Percentiles rank a stretch among this genome's conserved stretches.
Evolutionary conservation across 352 stramenopile species (phyloP).

Genomic region (Globisporangium takayamanum): DNA sequence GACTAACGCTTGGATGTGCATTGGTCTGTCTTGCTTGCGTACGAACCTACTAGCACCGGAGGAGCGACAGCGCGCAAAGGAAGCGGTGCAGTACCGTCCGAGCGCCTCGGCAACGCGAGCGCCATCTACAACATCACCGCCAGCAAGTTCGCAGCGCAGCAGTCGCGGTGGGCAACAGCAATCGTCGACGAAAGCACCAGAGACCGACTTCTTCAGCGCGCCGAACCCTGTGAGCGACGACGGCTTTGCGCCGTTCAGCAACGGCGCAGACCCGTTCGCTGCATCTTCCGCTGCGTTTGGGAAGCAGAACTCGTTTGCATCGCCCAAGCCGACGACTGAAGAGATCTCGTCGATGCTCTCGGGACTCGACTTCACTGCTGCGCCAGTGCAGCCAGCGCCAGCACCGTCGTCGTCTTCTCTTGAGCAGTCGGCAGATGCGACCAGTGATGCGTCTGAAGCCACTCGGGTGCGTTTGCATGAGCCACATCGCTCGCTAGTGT

Average conservation of each 20-base stretch:
- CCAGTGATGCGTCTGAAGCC: slow-evolving; percentile 10
- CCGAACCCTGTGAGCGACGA: neutral
- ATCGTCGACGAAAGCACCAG: neutral
- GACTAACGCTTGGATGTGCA: neutral
- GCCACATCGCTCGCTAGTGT: neutral
- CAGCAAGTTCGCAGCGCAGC: slow-evolving; percentile 4
- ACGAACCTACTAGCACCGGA: slow-evolving; percentile 25
- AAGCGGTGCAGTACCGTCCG: slow-evolving; percentile 23
- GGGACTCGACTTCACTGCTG: slow-evolving; percentile 61
- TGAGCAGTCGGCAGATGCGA: slow-evolving; percentile 24
- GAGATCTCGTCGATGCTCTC: slow-evolving; percentile 76
- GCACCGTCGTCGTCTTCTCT: slow-evolving; percentile 12
- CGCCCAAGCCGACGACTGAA: slow-evolving; percentile 20
- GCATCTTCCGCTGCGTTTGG: slow-evolving; percentile 3
- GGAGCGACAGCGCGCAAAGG: slow-evolving; percentile 40
- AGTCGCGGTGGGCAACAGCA: neutral
- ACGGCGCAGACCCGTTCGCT: slow-evolving; percentile 11
- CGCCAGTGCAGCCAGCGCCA: slow-evolving; percentile 27
- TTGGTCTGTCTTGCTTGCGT: neutral
- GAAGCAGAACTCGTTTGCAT: slow-evolving; percentile 1
- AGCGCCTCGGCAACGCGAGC: slow-evolving; percentile 3
- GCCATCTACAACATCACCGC: slow-evolving; percentile 4
- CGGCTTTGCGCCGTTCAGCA: slow-evolving; percentile 11
- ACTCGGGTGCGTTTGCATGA: neutral
- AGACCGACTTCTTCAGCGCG: slow-evolving; percentile 6